phyloP scores from a whole-genome alignment of 441 rosid species.

The Arabidopsis hybrid region DNA sequence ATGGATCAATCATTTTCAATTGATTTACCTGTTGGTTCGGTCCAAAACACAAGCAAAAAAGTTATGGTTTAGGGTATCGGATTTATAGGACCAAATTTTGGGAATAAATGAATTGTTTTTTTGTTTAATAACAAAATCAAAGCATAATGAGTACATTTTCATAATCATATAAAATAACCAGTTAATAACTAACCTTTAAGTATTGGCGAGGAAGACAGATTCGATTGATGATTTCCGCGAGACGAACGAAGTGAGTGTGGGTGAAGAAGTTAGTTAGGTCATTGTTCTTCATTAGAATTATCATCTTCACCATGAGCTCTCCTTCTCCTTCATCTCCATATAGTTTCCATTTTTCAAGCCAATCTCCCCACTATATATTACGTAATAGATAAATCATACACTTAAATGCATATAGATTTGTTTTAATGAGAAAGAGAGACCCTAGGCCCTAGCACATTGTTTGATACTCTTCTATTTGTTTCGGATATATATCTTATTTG shows the following conservation, averaged over 20 bases:
- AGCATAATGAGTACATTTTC: neutral
- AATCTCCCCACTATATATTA: slow-evolving; percentile 75
- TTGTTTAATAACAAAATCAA: neutral
- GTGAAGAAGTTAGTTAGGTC: slow-evolving; percentile 44
- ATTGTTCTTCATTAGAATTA: slow-evolving; percentile 48
- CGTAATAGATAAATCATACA: neutral
- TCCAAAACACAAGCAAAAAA: slow-evolving; percentile 18
- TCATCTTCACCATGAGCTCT: slow-evolving; percentile 68
- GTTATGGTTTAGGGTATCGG: neutral
- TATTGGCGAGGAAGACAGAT: slow-evolving; percentile 44
- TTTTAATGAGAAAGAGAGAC: slow-evolving; percentile 4
- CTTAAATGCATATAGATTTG: neutral
- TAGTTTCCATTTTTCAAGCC: slow-evolving; percentile 68
- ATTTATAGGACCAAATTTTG: neutral
- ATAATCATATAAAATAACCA: neutral
- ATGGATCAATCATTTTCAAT: slow-evolving; percentile 15
- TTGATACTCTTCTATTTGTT: slow-evolving; percentile 6
- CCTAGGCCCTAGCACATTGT: neutral
- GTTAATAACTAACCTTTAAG: slow-evolving; percentile 34
- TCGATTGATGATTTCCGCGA: slow-evolving; percentile 53
- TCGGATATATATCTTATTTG: neutral
- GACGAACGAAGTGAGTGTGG: slow-evolving; percentile 52
- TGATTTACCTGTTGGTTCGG: neutral
- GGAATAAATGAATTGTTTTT: neutral
- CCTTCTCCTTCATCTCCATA: slow-evolving; percentile 61